Base-by-base conservation (phyloP, 768 basidiomycete species). In the Russula sp. region DNA sequence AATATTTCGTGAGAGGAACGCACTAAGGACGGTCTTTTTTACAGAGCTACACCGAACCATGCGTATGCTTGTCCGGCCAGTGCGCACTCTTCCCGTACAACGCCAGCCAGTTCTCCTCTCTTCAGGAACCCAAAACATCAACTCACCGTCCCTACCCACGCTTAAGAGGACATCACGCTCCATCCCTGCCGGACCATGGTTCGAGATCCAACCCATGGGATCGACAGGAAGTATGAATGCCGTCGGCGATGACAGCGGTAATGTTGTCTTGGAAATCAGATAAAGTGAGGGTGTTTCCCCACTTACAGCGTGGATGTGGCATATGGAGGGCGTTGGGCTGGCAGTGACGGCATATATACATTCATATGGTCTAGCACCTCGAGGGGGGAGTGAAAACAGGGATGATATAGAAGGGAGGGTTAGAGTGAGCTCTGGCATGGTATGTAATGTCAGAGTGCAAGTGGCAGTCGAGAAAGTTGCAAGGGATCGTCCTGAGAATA, bases 1-100 rank as follows among this genome's bases (percentile, higher is more conserved):
- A 42, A 22, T 13, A 16, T 52, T 13, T 38, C 11, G 18, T 18
- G 7, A 39, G 52, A 22, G 13, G 29, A 53, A 76, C 81, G 61
- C 70, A 93, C 94, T 84, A 61, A 98, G 76, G 7, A 86, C 93
- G 5, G 94, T 91, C 73, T 96, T 96, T 73, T 93, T 93, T 11
- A 88, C 85, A 8, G 92, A 91, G 71, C 92, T 96, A 71, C 93
- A 96, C 45, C 87, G 79, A 16, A 87, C 93, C 72, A 82, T 86
- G 61, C 76, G 78, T 58, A 95, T 82, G 2, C 78, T 79, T 48
- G 71, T 79, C 60, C 85, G 79, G 0, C 83, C 84, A 11, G 94
- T 96, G 61, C 79, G 80, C 6, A 96, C 88, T 56, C 73, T 80
- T 9, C 92, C 87, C 22, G 88, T 88, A 65, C 84, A 84, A 66